A percentile compares a stretch with the other conserved stretches of the same genome.
phyloP scores from a whole-genome alignment of 176 grass and related monocot genomes.

The Melocanna baccifera region DNA sequence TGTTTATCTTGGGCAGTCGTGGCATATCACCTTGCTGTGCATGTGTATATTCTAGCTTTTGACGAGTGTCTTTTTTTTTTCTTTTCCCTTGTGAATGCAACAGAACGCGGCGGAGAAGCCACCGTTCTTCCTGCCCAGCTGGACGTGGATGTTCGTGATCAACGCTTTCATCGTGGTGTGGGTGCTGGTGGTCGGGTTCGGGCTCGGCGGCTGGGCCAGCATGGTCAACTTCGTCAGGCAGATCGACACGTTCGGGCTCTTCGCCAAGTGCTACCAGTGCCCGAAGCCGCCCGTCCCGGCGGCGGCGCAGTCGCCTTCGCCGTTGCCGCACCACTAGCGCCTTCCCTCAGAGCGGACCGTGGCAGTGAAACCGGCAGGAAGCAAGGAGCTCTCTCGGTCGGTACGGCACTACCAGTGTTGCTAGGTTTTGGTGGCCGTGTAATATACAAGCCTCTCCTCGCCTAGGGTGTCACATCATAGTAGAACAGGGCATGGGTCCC shows the following conservation, averaged over 20 bases:
- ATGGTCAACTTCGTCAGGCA: slow-evolving; percentile 72
- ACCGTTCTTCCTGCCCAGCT: slow-evolving; percentile 68
- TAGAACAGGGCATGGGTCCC: slow-evolving; percentile 29
- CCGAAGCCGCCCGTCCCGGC: slow-evolving; percentile 42
- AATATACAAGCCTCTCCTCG: slow-evolving; percentile 40
- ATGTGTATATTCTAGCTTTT: not conserved
- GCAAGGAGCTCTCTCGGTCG: not conserved
- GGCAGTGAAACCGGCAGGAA: not conserved
- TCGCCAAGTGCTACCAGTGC: slow-evolving; percentile 91
- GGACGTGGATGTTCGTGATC: slow-evolving; percentile 73
- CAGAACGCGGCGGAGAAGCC: slow-evolving; percentile 87
- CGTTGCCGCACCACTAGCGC: slow-evolving; percentile 43
- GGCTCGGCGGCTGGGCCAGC: slow-evolving; percentile 83
- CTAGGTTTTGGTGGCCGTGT: slow-evolving; percentile 65
- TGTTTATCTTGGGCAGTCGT: slow-evolving; percentile 3
- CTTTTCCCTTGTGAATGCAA: not conserved
- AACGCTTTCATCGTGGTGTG: slow-evolving; percentile 79
- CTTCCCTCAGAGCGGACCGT: not conserved
- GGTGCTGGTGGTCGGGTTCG: slow-evolving; percentile 85
- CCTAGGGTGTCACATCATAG: slow-evolving; percentile 33
- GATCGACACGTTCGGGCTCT: slow-evolving; percentile 86
- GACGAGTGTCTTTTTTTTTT: not conserved
- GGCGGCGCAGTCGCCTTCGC: slow-evolving; percentile 6
- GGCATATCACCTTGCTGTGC: not conserved
- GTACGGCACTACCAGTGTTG: slow-evolving; percentile 14